phyloP scores from a whole-genome alignment of 352 stramenopile genomes.

The Globisporangium heterothallicum region DNA sequence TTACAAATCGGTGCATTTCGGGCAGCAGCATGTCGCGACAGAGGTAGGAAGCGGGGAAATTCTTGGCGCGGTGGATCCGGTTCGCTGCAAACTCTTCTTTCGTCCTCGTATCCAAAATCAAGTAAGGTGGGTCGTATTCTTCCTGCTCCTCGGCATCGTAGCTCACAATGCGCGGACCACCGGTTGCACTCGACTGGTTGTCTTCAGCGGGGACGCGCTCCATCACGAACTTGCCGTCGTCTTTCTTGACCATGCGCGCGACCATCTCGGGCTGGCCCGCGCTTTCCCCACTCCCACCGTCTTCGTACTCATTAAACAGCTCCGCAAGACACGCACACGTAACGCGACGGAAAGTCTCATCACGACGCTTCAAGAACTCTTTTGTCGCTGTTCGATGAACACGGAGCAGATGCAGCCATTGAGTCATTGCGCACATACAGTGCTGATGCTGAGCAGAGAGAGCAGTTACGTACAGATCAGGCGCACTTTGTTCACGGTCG shows the following conservation, averaged over 20 bases:
- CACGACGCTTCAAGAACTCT: constrained; percentile 75
- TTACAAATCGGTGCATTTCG: constrained; percentile 70
- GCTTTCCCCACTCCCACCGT: constrained; percentile 28
- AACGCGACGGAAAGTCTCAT: constrained; percentile 76
- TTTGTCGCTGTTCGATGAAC: constrained; percentile 67
- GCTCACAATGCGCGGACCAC: constrained; percentile 62
- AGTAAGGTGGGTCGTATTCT: constrained; percentile 69
- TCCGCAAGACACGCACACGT: constrained; percentile 61
- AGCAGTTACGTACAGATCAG: constrained; percentile 74
- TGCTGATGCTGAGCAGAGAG: too few species aligned
- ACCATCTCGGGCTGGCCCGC: constrained; percentile 58
- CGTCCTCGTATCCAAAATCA: constrained; percentile 63
- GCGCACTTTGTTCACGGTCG: constrained; percentile 72
- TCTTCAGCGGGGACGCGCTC: constrained; percentile 48
- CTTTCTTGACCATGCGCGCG: constrained; percentile 65
- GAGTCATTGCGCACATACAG: neutral
- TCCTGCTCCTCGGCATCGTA: constrained; percentile 75
- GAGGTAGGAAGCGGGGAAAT: constrained; percentile 49
- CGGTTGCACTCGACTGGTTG: constrained; percentile 26
- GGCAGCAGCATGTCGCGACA: constrained; percentile 60
- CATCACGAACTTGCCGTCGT: constrained; percentile 62
- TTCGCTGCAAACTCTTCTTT: constrained; percentile 70
- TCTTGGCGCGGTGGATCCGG: constrained; percentile 65
- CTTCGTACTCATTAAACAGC: constrained; percentile 75
- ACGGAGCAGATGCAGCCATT: too few species aligned